Evolutionary conservation across 2,329 filamentous ascomycete species (phyloP).

Genomic region (Fusarium bulbicola): DNA sequence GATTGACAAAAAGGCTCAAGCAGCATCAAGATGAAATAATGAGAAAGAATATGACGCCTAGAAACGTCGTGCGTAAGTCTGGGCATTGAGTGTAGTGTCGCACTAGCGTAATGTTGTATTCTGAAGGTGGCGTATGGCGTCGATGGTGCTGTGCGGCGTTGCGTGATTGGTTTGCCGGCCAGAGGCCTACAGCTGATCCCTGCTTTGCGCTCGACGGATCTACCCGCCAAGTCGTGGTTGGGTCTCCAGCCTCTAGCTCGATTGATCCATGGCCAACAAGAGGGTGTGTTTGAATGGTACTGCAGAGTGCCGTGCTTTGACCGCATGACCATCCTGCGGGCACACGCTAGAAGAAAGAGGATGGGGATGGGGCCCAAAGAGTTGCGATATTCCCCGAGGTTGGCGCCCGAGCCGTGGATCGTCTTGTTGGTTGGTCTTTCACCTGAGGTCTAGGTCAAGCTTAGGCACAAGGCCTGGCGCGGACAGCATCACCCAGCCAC

Average conservation of each 20-base stretch:
- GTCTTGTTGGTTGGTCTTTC: conserved; percentile 1
- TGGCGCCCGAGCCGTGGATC: conserved; percentile 9
- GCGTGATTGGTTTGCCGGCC: conserved; percentile 9
- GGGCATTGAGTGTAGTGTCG: not conserved
- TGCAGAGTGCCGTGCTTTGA: conserved; percentile 33
- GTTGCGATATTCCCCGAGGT: conserved; percentile 20
- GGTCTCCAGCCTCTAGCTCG: conserved; percentile 22
- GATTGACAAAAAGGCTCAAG: conserved; percentile 24
- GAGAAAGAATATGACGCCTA: conserved; percentile 24
- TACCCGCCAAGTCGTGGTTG: conserved; percentile 41
- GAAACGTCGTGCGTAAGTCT: conserved; percentile 24
- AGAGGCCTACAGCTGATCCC: conserved; percentile 21
- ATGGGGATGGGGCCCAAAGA: conserved; percentile 15
- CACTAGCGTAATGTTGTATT: not conserved
- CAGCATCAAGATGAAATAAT: not conserved
- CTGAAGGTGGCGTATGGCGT: conserved; percentile 10
- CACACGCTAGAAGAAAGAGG: conserved; percentile 18
- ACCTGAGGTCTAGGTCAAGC: not conserved
- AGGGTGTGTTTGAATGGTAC: conserved; percentile 21
- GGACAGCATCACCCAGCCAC: conserved; percentile 24
- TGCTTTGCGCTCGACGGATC: conserved; percentile 39
- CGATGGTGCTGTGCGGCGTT: conserved; percentile 6
- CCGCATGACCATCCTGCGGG: conserved; percentile 35
- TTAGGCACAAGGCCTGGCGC: conserved; percentile 14
- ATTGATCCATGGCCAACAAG: conserved; percentile 14